Conservation (phyloP, 129 eudicot species). For the Sambucus nigra region DNA sequence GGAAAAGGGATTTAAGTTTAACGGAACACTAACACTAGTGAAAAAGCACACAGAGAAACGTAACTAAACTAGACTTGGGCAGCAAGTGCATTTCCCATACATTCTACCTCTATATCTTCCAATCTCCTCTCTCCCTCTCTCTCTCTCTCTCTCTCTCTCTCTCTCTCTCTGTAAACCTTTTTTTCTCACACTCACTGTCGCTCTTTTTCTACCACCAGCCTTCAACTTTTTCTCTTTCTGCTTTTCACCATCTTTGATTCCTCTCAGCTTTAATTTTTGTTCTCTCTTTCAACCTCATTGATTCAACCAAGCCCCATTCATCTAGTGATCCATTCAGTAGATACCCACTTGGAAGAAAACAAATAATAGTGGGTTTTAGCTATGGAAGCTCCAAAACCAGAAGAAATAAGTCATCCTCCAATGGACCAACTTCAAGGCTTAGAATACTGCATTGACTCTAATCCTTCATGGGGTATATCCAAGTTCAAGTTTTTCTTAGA, state of each 20-base stretch:
- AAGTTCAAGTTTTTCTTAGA: neutral
- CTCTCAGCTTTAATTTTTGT: conserved; percentile 26
- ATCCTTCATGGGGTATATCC: conserved; percentile 94
- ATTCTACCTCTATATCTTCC: neutral
- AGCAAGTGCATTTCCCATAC: conserved; percentile 21
- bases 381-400: conserved; percentile 89
- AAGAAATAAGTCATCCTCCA: conserved; percentile 93
- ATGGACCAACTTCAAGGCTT: conserved; percentile 97
- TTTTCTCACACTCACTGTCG: conserved; percentile 10
- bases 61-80: conserved; percentile 18
- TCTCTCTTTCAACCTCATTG: conserved; percentile 4
- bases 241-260: conserved; percentile 27
- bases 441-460: conserved; percentile 94
- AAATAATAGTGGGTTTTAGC: conserved; percentile 11
- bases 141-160: conserved; percentile 25
- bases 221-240: conserved; percentile 38
- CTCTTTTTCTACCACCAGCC: neutral
- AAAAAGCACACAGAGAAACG: conserved; percentile 9
- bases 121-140: conserved; percentile 11
- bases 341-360: conserved; percentile 22
- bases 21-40: conserved; percentile 48
- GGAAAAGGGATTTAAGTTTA: conserved; percentile 26
- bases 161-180: conserved; percentile 12
- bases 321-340: conserved; percentile 15
- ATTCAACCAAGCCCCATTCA: conserved; percentile 8